Evolutionary conservation across 371 early-diverging fungal genomes (phyloP), one percentile per base, ranked within the genome.

Genomic region (Thermomucor indicae-seudaticae): DNA sequence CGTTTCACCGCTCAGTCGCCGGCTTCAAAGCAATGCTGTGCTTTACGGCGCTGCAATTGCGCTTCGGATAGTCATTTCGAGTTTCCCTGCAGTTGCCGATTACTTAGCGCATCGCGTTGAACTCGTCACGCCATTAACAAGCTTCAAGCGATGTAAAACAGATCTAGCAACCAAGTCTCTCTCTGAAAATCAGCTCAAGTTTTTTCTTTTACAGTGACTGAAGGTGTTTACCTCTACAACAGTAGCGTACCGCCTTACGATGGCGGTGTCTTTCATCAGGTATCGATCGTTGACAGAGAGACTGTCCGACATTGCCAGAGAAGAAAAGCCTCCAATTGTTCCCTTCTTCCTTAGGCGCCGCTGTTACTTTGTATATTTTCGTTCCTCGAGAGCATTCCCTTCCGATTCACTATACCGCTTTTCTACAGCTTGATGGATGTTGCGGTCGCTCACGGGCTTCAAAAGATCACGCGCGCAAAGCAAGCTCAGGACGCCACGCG

Each of bases 231-330:
- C 63, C 72, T 95, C 30, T 89, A 81, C 50, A 59, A 78, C 16
- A 77, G 83, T 52, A 84, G 80, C 32, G 77, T 95, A 0, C 80
- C 90, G 24, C 93, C 94, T 8, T 96, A 92, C 64, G 91, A 92
- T 60, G 93, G 93, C 14, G 91, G 88, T 29, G 71, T 88, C 12
- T 90, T 84, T 57, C 92, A 93, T 64, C 95, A 93, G 71, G 92
- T 90, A 62, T 8, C 28, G 3, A 30, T 7, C 19, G 11, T 20
- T 11, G 38, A 34, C 23, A 22, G 8, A 32, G 19, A 34, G 24
- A 25, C 37, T 24, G 10, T 34, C 14, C 19, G 30, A 43, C n/a
- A n/a, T n/a, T n/a, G n/a, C n/a, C n/a, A n/a, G n/a, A 42, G 5
- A 40, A 22, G 7, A 6, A 27, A 40, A 52, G 28, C 17, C 30